phyloP scores from a whole-genome alignment of 2,329 filamentous ascomycete species.

The Calonectria pteridis region DNA sequence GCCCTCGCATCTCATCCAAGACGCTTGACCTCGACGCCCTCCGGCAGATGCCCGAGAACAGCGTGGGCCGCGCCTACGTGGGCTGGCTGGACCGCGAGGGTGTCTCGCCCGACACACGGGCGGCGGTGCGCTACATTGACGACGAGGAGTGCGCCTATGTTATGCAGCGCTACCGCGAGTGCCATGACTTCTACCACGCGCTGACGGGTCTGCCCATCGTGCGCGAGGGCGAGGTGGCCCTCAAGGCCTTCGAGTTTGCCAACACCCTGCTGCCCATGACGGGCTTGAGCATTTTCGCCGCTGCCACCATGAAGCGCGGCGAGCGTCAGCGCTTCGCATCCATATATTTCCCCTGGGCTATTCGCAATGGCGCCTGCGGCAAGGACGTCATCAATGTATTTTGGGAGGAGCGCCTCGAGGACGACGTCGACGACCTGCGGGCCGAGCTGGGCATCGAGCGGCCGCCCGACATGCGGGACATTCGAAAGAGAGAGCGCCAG shows the following conservation, averaged over 20 bases:
- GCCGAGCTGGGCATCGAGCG: constrained; percentile 84
- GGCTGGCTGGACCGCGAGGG: constrained; percentile 94
- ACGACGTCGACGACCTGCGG: constrained; percentile 82
- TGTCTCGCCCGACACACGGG: constrained; percentile 90
- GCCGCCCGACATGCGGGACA: constrained; percentile 86
- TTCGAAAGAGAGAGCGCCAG: constrained; percentile 77
- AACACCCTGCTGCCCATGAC: constrained; percentile 98
- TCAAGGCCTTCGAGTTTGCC: constrained; percentile 97
- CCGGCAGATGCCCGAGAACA: constrained; percentile 77
- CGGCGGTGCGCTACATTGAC: constrained; percentile 88
- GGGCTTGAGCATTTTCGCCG: constrained; percentile 84
- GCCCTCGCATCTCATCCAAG: constrained; percentile 88
- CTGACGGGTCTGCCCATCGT: constrained; percentile 91
- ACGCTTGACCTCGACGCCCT: constrained; percentile 76
- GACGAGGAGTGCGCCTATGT: constrained; percentile 97
- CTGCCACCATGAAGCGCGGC: constrained; percentile 85
- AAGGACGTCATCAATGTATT: constrained; percentile 95
- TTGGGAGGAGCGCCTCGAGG: constrained; percentile 95
- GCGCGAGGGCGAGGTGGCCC: constrained; percentile 95
- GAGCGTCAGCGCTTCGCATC: constrained; percentile 81
- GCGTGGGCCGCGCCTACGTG: constrained; percentile 85
- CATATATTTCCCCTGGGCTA: constrained; percentile 90
- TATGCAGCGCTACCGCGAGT: constrained; percentile 97
- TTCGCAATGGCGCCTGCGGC: constrained; percentile 81
- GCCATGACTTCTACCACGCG: constrained; percentile 98